A percentile compares a stretch with the other conserved stretches of the same genome.
Evolutionary conservation across 352 stramenopile genomes (phyloP).

Genomic region (Pythium aquatile): DNA sequence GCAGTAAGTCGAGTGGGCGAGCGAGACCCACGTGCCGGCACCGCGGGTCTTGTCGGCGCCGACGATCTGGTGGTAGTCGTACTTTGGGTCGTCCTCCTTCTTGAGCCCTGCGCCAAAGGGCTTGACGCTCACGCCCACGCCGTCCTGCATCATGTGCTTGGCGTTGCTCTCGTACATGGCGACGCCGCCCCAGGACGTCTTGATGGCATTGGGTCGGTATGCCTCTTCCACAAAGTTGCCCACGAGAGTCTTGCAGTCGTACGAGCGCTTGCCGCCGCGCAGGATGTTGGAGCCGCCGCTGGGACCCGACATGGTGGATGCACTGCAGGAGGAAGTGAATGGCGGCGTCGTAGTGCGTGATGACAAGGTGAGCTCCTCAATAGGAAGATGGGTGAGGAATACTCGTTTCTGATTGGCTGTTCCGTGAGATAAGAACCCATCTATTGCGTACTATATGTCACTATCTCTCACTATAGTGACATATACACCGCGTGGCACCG

Average conservation of each 20-base stretch:
- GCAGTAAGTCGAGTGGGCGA: conserved; percentile 54
- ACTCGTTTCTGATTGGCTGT: conserved; percentile 19
- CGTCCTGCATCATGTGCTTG: conserved; percentile 55
- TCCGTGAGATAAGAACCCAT: conserved; percentile 15
- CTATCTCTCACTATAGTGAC: neutral
- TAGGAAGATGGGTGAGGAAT: conserved; percentile 24
- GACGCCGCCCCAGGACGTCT: conserved; percentile 39
- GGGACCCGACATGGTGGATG: conserved; percentile 22
- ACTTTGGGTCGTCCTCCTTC: conserved; percentile 51
- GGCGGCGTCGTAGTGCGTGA: neutral
- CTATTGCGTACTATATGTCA: neutral
- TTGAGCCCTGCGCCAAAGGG: conserved; percentile 55
- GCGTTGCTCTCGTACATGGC: conserved; percentile 57
- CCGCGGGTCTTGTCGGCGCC: conserved; percentile 55
- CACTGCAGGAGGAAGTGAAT: neutral
- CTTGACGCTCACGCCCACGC: conserved; percentile 29
- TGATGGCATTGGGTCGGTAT: conserved; percentile 55
- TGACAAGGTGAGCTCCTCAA: neutral
- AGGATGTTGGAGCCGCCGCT: conserved; percentile 80
- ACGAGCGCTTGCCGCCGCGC: conserved; percentile 71
- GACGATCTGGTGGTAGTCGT: conserved; percentile 68
- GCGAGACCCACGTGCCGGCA: conserved; percentile 51
- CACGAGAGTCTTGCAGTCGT: conserved; percentile 75
- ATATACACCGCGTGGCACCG: conserved; percentile 2
- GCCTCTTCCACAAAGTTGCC: conserved; percentile 83